Conservation (phyloP, 202 grass and related monocot genomes). For the Musa balbisiana region DNA sequence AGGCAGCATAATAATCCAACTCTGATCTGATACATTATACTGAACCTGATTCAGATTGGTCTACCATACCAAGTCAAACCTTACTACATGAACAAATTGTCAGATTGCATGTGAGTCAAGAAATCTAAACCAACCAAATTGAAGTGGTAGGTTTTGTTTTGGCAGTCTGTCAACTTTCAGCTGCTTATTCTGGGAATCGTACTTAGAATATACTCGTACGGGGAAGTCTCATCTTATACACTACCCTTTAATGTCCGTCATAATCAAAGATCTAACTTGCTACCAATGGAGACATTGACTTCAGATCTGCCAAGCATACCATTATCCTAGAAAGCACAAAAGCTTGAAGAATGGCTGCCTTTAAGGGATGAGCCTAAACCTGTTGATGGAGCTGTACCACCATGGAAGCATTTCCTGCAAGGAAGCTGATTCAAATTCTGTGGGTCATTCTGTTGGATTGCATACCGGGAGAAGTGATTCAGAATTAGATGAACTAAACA, state of each 20-base stretch:
- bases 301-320: background rate
- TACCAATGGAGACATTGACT: background rate
- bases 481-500: background rate
- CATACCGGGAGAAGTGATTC: background rate
- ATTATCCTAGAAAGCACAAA: background rate
- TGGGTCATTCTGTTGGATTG: background rate
- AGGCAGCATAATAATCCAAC: background rate
- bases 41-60: background rate
- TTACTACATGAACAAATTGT: no score
- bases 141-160: background rate
- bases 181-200: background rate
- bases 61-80: background rate
- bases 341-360: background rate
- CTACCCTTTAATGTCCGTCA: background rate
- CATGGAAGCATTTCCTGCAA: background rate
- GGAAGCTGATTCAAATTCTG: background rate
- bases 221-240: background rate
- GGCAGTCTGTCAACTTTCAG: background rate
- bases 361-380: background rate
- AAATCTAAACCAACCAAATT: background rate
- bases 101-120: background rate
- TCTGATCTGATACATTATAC: background rate
- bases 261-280: background rate
- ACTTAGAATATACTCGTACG: background rate
- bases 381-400: no score